phyloP scores from a whole-genome alignment of 352 stramenopile species.

The Pythium aphanidermatum region DNA sequence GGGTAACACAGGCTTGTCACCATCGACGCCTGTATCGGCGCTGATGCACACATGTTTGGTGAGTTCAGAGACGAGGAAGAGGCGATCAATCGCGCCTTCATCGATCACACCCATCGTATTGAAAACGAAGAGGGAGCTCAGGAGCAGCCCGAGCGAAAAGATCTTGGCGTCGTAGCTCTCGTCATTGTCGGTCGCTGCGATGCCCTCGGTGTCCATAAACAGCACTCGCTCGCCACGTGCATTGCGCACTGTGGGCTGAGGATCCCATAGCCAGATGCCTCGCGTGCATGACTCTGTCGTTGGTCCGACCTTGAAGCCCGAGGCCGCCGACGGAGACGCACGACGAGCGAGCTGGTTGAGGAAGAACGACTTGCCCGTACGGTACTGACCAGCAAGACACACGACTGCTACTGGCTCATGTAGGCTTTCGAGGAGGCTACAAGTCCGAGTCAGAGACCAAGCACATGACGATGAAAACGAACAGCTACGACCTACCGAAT shows the following conservation, averaged over 20 bases:
- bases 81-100: slow-evolving; percentile 74
- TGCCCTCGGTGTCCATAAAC: slow-evolving; percentile 83
- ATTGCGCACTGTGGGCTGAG: slow-evolving; percentile 50
- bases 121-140: slow-evolving; percentile 82
- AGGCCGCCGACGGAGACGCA: not conserved
- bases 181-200: slow-evolving; percentile 81
- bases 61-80: slow-evolving; percentile 82
- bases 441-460: no score
- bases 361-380: slow-evolving; percentile 87
- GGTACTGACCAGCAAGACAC: slow-evolving; percentile 75
- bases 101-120: slow-evolving; percentile 89
- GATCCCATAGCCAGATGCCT: slow-evolving; percentile 82
- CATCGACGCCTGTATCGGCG: slow-evolving; percentile 19
- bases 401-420: slow-evolving; percentile 71
- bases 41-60: slow-evolving; percentile 80
- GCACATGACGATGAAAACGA: no score
- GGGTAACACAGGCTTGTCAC: not conserved
- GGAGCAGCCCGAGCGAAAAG: slow-evolving; percentile 71
- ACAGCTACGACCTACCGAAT: slow-evolving; percentile 43
- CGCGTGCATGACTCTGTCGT: slow-evolving; percentile 84
- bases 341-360: slow-evolving; percentile 65
- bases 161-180: slow-evolving; percentile 88
- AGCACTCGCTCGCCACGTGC: slow-evolving; percentile 54
- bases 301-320: slow-evolving; percentile 64
- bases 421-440: slow-evolving; percentile 54